Conservation (phyloP, 768 basidiomycete genomes). For the Mycena rebaudengoi region DNA sequence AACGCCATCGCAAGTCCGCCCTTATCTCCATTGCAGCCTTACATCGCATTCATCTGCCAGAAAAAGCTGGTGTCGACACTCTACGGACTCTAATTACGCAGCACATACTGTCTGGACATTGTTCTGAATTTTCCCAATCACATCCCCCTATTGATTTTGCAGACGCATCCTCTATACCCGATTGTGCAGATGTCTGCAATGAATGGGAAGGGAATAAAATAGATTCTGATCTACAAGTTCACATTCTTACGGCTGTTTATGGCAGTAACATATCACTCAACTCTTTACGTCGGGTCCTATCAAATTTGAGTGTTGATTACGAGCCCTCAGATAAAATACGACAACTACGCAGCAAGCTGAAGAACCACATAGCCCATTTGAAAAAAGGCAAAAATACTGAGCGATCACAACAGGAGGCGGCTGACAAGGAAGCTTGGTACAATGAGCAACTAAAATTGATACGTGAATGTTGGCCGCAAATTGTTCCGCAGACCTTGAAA, state of each 20-base stretch:
- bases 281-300: background rate
- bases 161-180: background rate
- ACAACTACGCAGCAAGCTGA: background rate
- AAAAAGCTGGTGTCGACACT: background rate
- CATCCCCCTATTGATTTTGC: background rate
- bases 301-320: background rate
- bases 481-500: background rate
- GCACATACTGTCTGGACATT: background rate
- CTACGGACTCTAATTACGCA: background rate
- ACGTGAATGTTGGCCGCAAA: too few species aligned
- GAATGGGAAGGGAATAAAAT: background rate
- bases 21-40: background rate
- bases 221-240: background rate
- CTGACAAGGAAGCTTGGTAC: too few species aligned
- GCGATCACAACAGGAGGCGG: background rate
- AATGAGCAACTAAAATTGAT: too few species aligned
- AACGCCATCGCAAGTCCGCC: too few species aligned
- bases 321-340: background rate
- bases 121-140: too few species aligned
- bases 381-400: constrained; percentile 4
- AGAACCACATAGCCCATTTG: background rate
- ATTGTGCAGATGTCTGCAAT: background rate
- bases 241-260: background rate
- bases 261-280: background rate
- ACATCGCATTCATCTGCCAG: background rate